Conservation (phyloP, 352 stramenopile species). For the Phytophthora megakarya region DNA sequence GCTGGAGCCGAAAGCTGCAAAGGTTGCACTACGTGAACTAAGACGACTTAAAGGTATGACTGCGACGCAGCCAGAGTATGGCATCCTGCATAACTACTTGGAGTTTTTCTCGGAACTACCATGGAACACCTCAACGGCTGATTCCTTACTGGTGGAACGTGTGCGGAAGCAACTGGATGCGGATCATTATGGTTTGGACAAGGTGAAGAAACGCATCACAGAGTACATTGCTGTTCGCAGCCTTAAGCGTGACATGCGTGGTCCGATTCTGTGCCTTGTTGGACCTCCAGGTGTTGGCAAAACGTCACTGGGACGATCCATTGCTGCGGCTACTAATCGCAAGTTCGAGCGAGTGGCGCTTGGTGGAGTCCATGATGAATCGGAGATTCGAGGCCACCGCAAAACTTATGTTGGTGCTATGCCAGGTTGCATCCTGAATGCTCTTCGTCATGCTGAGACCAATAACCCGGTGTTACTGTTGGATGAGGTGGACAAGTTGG, state of each 20-base stretch:
- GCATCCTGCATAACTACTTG: slow-evolving; percentile 81
- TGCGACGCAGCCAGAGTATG: slow-evolving; percentile 77
- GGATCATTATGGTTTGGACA: slow-evolving; percentile 84
- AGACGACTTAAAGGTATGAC: slow-evolving; percentile 76
- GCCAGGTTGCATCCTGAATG: slow-evolving; percentile 84
- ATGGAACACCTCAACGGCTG: slow-evolving; percentile 59
- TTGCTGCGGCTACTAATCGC: slow-evolving; percentile 73
- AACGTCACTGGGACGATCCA: slow-evolving; percentile 82
- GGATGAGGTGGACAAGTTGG: slow-evolving; percentile 90
- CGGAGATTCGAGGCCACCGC: slow-evolving; percentile 84
- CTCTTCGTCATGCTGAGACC: slow-evolving; percentile 72
- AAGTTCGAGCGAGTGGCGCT: slow-evolving; percentile 81
- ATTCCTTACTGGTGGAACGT: slow-evolving; percentile 59
- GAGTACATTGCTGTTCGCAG: slow-evolving; percentile 87
- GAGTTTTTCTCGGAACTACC: slow-evolving; percentile 82
- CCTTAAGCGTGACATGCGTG: slow-evolving; percentile 83
- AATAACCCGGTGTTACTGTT: slow-evolving; percentile 82
- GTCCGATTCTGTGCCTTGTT: slow-evolving; percentile 88
- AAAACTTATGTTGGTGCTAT: slow-evolving; percentile 90
- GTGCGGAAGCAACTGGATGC: slow-evolving; percentile 71
- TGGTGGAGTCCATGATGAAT: slow-evolving; percentile 82
- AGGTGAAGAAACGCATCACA: slow-evolving; percentile 86
- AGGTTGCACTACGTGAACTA: slow-evolving; percentile 67
- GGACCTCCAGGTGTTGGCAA: slow-evolving; percentile 86
- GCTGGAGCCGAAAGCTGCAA: slow-evolving; percentile 58